A percentile compares a stretch with the other conserved stretches of the same genome.
These are phyloP conservation scores for Aspergillus quadrilineatus DNA, from an alignment of 2,329 filamentous ascomycete species.

Conservation along the genomic window DNA sequence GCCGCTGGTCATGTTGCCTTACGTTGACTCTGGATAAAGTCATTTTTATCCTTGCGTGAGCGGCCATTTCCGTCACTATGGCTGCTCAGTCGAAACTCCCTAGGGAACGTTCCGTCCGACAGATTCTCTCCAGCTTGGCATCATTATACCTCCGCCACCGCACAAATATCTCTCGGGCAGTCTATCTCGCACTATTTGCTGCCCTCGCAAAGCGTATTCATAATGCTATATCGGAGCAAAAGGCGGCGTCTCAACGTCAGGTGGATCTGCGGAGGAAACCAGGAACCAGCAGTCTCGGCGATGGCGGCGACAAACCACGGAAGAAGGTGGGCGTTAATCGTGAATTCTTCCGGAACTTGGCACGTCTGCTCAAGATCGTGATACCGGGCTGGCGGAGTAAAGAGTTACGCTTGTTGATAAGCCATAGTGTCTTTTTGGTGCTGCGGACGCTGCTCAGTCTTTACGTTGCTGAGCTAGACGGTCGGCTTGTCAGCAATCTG, in stretches of 20 bases:
- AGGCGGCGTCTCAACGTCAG: conserved; percentile 72
- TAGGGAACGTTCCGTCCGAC: conserved; percentile 64
- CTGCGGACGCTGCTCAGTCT: conserved; percentile 87
- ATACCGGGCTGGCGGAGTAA: conserved; percentile 88
- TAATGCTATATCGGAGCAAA: conserved; percentile 89
- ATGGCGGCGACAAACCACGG: conserved; percentile 41
- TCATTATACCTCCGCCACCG: conserved; percentile 75
- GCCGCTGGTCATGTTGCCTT: conserved; percentile 13
- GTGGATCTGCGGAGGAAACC: conserved; percentile 59
- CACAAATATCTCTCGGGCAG: conserved; percentile 74
- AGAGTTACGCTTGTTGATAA: conserved; percentile 79
- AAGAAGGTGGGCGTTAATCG: conserved; percentile 91
- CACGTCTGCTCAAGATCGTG: conserved; percentile 78
- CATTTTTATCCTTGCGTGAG: conserved; percentile 10
- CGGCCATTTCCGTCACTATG: conserved; percentile 51
- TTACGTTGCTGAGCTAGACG: conserved; percentile 95
- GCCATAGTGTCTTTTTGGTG: conserved; percentile 91
- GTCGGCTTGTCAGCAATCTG: conserved; percentile 84
- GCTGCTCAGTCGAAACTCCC: conserved; percentile 73
- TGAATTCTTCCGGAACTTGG: conserved; percentile 76
- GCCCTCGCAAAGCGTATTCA: conserved; percentile 83
- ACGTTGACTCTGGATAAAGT: conserved; percentile 23
- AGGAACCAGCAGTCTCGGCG: conserved; percentile 42
- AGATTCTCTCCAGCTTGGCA: conserved; percentile 65
- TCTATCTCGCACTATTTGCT: conserved; percentile 79